Evolutionary conservation across 768 basidiomycete species (phyloP), one percentile per base, ranked within the genome.

Genomic region (Leccinum aurantiacum): DNA sequence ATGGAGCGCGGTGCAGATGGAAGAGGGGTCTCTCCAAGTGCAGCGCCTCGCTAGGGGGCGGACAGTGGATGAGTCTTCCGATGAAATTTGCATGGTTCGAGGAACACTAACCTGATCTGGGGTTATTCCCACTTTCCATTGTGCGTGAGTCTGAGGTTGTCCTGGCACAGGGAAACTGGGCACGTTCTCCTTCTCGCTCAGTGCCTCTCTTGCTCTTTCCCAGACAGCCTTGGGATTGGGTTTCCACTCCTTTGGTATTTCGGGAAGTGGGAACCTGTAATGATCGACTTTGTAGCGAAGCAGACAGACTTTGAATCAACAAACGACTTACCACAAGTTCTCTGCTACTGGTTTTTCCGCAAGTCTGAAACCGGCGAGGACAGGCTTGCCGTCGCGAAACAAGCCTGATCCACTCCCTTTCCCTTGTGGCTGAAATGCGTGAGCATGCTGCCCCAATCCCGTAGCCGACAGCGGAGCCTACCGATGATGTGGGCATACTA

Each of bases 201-300:
- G 59, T 35, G 75, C 68, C 51, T 75, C 74, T 52, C 76, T 79
- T 60, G 78, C 77, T 76, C 44, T 61, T 51, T 78, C 78, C 87
- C 93, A 96, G 2, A 97, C 81, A n/a, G 82, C 77, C 25, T 77
- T 80, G 1, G 95, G 97, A 66, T 95, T 80, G 0, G 97, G 90
- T 64, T 78, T 84, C 96, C 96, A 98, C 15, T 84, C 89, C 61
- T 81, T 69, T 3, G 95, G 95, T 49, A 96, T 77, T 14, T 91
- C 87, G 2, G 94, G 91, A 35, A 93, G 73, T 6, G 88, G 86
- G 73, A 91, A 97, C 89, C 93, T 95, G 60, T 10, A 44, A 35
- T 46, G 24, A 57, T 58, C 29, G 56, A 55, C 49, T 13, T 60
- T 69, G 57, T 67, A 50, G 52, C 63, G 64, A 64, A 60, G 54